A percentile compares a stretch with the other conserved stretches of the same genome.
Conservation (phyloP, 2,329 filamentous ascomycete species). For the Arthrobotrys iridis region DNA sequence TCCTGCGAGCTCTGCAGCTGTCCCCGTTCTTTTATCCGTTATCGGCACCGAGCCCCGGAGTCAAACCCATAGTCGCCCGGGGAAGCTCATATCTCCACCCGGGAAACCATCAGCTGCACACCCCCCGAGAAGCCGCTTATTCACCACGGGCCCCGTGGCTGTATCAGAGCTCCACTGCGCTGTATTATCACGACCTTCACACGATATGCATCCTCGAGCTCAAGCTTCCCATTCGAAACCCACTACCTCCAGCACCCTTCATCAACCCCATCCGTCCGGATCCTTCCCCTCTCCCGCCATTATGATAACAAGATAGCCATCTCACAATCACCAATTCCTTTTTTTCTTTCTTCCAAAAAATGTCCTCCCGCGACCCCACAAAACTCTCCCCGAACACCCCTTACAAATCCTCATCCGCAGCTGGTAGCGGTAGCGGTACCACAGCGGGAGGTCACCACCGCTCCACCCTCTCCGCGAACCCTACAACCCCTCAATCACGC, state of each 20-base stretch:
- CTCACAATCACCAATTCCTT: not conserved
- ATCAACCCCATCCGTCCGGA: not conserved
- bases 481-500: constrained; percentile 47
- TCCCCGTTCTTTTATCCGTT: constrained; percentile 48
- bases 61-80: not conserved
- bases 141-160: too few relatives aligned
- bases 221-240: too few relatives aligned
- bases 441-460: not conserved
- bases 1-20: too few relatives aligned
- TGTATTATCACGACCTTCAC: too few relatives aligned
- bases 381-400: constrained; percentile 47
- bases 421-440: not conserved
- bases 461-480: constrained; percentile 36
- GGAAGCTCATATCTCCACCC: not conserved
- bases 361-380: constrained; percentile 52
- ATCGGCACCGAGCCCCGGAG: constrained; percentile 44
- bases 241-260: not conserved
- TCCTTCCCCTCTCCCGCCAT: not conserved
- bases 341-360: not conserved
- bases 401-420: constrained; percentile 25
- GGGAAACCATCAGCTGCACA: too few relatives aligned
- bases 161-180: too few relatives aligned
- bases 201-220: not conserved
- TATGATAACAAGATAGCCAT: constrained; percentile 41
- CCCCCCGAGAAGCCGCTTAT: too few relatives aligned